phyloP scores from a whole-genome alignment of 179 eudicot genomes.

The Patellifolia procumbens region DNA sequence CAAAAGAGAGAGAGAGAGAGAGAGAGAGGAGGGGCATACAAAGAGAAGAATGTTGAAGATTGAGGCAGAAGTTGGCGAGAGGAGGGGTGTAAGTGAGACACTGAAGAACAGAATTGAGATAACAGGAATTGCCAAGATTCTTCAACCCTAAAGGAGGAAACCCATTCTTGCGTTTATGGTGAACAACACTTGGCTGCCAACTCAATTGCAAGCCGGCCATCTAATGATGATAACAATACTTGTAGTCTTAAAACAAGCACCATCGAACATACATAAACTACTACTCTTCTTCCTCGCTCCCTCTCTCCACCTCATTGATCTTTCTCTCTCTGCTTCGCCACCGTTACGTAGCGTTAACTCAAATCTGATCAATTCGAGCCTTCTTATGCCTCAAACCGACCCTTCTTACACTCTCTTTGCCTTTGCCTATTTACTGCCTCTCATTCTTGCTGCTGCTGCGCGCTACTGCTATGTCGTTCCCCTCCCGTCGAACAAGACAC shows the following conservation, averaged over 20 bases:
- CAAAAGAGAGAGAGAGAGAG: not conserved
- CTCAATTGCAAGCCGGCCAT: conserved; percentile 52
- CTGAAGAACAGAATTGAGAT: conserved; percentile 94
- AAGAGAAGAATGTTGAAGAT: conserved; percentile 51
- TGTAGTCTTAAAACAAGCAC: not conserved
- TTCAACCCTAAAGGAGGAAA: conserved; percentile 80
- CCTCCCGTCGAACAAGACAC: too few relatives aligned
- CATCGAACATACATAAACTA: conserved; percentile 8
- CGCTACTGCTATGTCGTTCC: too few relatives aligned
- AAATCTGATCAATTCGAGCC: too few relatives aligned
- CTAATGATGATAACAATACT: not conserved
- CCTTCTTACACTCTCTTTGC: too few relatives aligned
- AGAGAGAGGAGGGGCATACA: conserved; percentile 40
- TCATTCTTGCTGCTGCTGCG: too few relatives aligned
- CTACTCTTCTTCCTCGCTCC: not conserved
- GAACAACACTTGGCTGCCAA: conserved; percentile 61
- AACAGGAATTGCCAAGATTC: conserved; percentile 90
- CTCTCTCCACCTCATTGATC: conserved; percentile 2
- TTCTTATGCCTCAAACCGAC: too few relatives aligned
- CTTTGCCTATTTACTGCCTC: too few relatives aligned
- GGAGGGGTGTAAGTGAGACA: conserved; percentile 98
- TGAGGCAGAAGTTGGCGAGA: conserved; percentile 90
- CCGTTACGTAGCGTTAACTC: too few relatives aligned
- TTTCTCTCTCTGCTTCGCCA: not conserved
- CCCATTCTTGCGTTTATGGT: conserved; percentile 53